A percentile compares a stretch with the other conserved stretches of the same genome.
Conservation (phyloP, 2,329 filamentous ascomycete genomes). For the Scedosporium aurantiacum region DNA sequence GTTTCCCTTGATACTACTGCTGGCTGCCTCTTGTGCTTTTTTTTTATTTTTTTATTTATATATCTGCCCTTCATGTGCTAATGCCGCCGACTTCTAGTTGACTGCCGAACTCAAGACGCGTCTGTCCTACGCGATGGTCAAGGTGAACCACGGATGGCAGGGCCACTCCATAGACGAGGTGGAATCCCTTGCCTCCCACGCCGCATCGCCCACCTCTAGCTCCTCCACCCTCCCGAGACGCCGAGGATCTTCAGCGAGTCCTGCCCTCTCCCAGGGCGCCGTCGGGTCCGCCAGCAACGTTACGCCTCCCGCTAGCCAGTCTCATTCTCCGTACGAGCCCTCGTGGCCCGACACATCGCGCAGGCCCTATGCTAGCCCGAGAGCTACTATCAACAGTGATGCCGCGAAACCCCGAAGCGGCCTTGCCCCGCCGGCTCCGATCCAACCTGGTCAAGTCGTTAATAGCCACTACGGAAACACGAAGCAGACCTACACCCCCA, state of each 20-base stretch:
- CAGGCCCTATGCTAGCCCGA: neutral
- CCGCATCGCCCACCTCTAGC: constrained; percentile 47
- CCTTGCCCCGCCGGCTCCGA: constrained; percentile 43
- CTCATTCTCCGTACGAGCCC: neutral
- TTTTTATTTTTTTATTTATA: neutral
- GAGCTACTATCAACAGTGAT: neutral
- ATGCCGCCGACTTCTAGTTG: constrained; percentile 34
- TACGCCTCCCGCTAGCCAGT: constrained; percentile 5
- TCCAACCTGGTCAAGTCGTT: constrained; percentile 29
- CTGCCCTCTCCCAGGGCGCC: constrained; percentile 15
- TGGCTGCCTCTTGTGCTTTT: neutral
- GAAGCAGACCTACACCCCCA: constrained; percentile 35
- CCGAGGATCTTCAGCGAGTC: constrained; percentile 42
- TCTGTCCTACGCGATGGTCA: constrained; percentile 86
- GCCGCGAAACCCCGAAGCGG: constrained; percentile 11
- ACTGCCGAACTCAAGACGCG: constrained; percentile 72
- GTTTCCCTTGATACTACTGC: neutral
- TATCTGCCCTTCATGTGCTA: neutral
- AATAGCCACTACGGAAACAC: constrained; percentile 33
- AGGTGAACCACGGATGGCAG: constrained; percentile 85
- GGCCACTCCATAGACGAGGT: constrained; percentile 66
- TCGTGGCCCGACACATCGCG: neutral
- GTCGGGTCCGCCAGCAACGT: neutral
- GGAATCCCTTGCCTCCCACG: constrained; percentile 61
- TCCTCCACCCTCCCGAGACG: constrained; percentile 43